Conservation (phyloP, 805 yeast genomes). For the Starmera pachycereana region DNA sequence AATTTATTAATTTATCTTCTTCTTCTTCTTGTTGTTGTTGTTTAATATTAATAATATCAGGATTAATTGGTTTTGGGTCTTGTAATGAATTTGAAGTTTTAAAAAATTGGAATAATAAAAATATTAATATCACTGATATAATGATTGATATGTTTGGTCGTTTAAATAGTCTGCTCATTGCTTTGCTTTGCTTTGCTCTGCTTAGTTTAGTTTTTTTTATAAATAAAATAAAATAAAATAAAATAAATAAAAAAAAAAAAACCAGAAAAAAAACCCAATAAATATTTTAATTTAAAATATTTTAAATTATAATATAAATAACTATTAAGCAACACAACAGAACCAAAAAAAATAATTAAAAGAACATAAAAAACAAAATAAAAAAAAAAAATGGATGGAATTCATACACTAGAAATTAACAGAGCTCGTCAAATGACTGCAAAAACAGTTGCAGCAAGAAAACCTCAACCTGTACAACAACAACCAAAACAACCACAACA, state of each 20-base stretch:
- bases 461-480: slow-evolving; percentile 13
- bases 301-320: too few relatives aligned
- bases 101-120: slow-evolving; percentile 9
- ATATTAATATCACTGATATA: slow-evolving; percentile 6
- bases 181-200: too few relatives aligned
- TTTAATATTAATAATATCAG: not conserved
- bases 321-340: not conserved
- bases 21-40: not conserved
- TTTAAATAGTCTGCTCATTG: slow-evolving; percentile 4
- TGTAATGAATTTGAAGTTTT: slow-evolving; percentile 8
- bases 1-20: not conserved
- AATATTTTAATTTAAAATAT: too few relatives aligned
- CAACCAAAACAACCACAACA: slow-evolving; percentile 1
- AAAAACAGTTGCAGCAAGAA: slow-evolving; percentile 24
- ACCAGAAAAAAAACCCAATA: not conserved
- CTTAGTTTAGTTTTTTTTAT: too few relatives aligned
- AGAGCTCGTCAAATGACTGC: slow-evolving; percentile 57
- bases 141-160: slow-evolving; percentile 3
- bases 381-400: slow-evolving; percentile 21
- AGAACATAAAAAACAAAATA: too few relatives aligned
- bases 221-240: too few relatives aligned
- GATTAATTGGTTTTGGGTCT: slow-evolving; percentile 18
- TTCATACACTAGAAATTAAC: slow-evolving; percentile 44
- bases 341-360: too few relatives aligned
- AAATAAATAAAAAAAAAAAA: not conserved